phyloP scores from a whole-genome alignment of 495 filamentous ascomycete species.

The Staphylotrichum longicolle region DNA sequence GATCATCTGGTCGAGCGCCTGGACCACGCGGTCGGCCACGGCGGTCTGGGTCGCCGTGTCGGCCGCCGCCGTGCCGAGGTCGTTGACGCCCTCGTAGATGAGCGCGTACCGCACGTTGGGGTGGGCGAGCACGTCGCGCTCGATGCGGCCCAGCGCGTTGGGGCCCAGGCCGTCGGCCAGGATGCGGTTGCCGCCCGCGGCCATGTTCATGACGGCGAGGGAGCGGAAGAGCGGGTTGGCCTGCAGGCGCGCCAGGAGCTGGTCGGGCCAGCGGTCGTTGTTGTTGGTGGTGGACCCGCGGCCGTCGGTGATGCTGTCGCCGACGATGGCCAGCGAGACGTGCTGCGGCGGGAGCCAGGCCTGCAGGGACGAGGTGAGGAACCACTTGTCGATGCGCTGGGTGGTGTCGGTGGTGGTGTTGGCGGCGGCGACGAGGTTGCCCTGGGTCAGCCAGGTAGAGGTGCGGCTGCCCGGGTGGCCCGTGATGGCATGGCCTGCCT shows the following conservation, averaged over 20 bases:
- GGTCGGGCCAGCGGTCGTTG: conserved; percentile 67
- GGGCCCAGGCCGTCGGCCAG: conserved; percentile 59
- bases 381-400: conserved; percentile 44
- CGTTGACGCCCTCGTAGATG: conserved; percentile 67
- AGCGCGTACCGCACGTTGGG: conserved; percentile 53
- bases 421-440: conserved; percentile 45
- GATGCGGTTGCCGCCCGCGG: conserved; percentile 66
- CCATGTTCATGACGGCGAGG: conserved; percentile 59
- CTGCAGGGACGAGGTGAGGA: conserved; percentile 56
- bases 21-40: conserved; percentile 50
- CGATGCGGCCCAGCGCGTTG: conserved; percentile 55
- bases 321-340: conserved; percentile 54
- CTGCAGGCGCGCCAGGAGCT: conserved; percentile 52
- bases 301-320: conserved; percentile 69
- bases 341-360: conserved; percentile 34
- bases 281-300: conserved; percentile 55
- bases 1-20: conserved; percentile 57
- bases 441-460: conserved; percentile 48
- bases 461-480: conserved; percentile 61
- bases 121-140: conserved; percentile 59
- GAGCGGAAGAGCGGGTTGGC: conserved; percentile 24
- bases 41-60: conserved; percentile 38
- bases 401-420: conserved; percentile 37
- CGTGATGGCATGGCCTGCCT: conserved; percentile 52
- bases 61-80: conserved; percentile 51